phyloP scores from a whole-genome alignment of 805 yeast genomes.

The Candida ovalis region DNA sequence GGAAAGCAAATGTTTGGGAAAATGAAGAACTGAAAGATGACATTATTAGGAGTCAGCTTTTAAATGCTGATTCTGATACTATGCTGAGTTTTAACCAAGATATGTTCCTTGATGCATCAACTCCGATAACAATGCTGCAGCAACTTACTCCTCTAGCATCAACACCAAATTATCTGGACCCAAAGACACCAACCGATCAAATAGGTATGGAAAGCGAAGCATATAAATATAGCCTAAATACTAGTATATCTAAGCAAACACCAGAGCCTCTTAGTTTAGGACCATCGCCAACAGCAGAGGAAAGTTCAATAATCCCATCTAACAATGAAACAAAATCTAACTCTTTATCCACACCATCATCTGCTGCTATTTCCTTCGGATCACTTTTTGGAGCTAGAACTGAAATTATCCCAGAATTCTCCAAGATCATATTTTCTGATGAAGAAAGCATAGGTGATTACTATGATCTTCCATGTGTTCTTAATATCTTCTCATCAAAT shows the following conservation, averaged over 20 bases:
- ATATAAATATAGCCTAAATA: background rate
- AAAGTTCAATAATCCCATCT: conserved; percentile 13
- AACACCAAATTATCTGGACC: conserved; percentile 8
- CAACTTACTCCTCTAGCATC: conserved; percentile 7
- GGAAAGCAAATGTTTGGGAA: conserved; percentile 9
- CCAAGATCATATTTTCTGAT: conserved; percentile 17
- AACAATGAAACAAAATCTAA: background rate
- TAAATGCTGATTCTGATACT: conserved; percentile 2
- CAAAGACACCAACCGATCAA: conserved; percentile 25
- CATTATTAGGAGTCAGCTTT: conserved; percentile 11
- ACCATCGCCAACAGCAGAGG: conserved; percentile 13
- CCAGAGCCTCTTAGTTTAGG: conserved; percentile 1
- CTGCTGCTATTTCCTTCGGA: conserved; percentile 2
- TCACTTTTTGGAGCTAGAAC: conserved; percentile 19
- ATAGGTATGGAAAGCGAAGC: conserved; percentile 16
- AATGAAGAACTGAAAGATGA: conserved; percentile 16
- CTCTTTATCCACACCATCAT: background rate
- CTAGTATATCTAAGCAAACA: background rate
- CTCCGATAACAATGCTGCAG: conserved; percentile 4
- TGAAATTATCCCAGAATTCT: conserved; percentile 24
- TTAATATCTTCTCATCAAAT: conserved; percentile 21
- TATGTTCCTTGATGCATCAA: conserved; percentile 4
- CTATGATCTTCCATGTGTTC: conserved; percentile 23
- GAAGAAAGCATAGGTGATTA: conserved; percentile 11
- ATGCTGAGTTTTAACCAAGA: conserved; percentile 3